A percentile compares a stretch with the other conserved stretches of the same genome.
These are phyloP conservation scores for Neoboletus brunneissimus DNA, from an alignment of 768 basidiomycete genomes.

Conservation along the genomic window DNA sequence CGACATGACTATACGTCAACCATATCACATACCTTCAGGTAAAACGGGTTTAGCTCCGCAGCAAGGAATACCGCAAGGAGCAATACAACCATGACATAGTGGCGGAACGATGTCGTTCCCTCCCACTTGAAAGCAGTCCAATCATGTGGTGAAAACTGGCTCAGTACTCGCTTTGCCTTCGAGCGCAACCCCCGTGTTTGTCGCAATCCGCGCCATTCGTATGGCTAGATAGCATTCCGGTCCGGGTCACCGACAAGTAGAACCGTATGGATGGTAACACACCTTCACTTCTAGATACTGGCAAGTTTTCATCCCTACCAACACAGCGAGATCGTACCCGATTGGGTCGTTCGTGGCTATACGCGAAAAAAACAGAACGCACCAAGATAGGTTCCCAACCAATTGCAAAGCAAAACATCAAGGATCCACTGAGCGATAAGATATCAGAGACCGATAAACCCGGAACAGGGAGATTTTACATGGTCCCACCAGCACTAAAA, in stretches of 20 bases:
- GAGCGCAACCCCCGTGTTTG: constrained; percentile 75
- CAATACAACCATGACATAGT: constrained; percentile 73
- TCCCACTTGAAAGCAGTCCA: constrained; percentile 90
- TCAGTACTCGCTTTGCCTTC: constrained; percentile 75
- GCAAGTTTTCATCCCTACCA: constrained; percentile 79
- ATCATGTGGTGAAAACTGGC: constrained; percentile 84
- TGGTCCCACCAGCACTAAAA: constrained; percentile 91
- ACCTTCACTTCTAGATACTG: constrained; percentile 88
- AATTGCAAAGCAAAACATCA: constrained; percentile 85
- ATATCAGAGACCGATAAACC: constrained; percentile 9
- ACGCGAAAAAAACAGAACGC: constrained; percentile 19
- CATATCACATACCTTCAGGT: constrained; percentile 68
- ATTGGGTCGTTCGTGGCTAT: constrained; percentile 13
- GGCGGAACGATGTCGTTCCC: constrained; percentile 67
- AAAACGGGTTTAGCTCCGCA: constrained; percentile 86
- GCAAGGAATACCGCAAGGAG: constrained; percentile 77
- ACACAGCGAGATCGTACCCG: constrained; percentile 4
- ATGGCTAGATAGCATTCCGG: constrained; percentile 49
- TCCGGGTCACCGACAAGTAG: not conserved
- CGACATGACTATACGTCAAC: constrained; percentile 2
- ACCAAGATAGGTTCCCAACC: constrained; percentile 84
- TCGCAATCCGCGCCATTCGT: constrained; percentile 80
- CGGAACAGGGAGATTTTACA: constrained; percentile 43
- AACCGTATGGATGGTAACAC: constrained; percentile 4
- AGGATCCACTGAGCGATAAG: constrained; percentile 65